Evolutionary conservation across 116 monocot genomes (phyloP).

Genomic region (Posidonia oceanica): DNA sequence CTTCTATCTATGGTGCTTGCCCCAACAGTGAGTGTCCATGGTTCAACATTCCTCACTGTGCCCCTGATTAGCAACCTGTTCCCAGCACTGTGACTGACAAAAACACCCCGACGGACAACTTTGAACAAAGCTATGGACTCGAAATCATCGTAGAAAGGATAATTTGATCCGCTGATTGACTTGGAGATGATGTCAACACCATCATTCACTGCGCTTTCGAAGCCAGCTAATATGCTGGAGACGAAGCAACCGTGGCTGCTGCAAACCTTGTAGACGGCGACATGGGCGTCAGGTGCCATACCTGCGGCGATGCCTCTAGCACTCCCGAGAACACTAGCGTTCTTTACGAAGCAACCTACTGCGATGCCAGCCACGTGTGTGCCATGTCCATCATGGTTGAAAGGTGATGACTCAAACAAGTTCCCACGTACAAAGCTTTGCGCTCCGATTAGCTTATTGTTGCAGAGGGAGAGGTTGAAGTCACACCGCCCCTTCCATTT

Average conservation of each 20-base stretch:
- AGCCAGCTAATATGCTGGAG: conserved; percentile 15
- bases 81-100: conserved; percentile 29
- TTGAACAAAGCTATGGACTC: conserved; percentile 16
- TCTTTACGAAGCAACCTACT: background rate
- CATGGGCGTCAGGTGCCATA: conserved; percentile 19
- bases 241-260: background rate
- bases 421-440: background rate
- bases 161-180: conserved; percentile 6
- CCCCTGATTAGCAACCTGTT: conserved; percentile 15
- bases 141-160: conserved; percentile 8
- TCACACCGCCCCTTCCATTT: conserved; percentile 35
- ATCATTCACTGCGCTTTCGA: conserved; percentile 31
- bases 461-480: background rate
- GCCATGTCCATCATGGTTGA: background rate
- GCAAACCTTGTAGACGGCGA: conserved; percentile 19
- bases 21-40: conserved; percentile 39
- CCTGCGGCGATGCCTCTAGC: conserved; percentile 9
- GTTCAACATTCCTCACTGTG: conserved; percentile 18
- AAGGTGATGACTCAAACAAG: background rate
- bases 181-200: conserved; percentile 43
- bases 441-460: conserved; percentile 18
- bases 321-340: conserved; percentile 5
- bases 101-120: conserved; percentile 17
- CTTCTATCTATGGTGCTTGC: conserved; percentile 28
- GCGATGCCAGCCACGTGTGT: conserved; percentile 7